These are phyloP conservation scores for Pseudocercospora ulei DNA, from an alignment of 2,329 filamentous ascomycete genomes.

Conservation along the genomic window DNA sequence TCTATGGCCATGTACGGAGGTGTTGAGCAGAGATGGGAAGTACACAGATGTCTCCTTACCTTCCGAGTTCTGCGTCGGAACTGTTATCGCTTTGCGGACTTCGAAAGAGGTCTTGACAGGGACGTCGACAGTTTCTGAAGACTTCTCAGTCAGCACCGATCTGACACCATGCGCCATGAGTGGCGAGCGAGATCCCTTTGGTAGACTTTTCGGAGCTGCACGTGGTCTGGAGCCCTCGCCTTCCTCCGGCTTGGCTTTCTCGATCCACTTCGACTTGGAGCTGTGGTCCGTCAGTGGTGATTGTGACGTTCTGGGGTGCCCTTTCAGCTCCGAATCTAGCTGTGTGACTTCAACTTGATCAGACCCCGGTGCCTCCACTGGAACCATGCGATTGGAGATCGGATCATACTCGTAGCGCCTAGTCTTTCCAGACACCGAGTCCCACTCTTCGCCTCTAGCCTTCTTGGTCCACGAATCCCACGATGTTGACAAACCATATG, in stretches of 20 bases:
- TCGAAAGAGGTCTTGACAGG: constrained; percentile 18
- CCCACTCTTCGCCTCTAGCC: constrained; percentile 29
- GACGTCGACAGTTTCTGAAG: constrained; percentile 13
- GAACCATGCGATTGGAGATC: constrained; percentile 34
- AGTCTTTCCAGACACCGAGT: constrained; percentile 28
- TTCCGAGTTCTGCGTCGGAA: constrained; percentile 18
- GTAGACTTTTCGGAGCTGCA: constrained; percentile 12
- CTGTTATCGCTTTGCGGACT: constrained; percentile 16
- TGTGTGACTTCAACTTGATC: constrained; percentile 12
- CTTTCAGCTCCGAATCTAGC: constrained; percentile 15
- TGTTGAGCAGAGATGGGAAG: constrained; percentile 27
- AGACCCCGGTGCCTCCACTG: constrained; percentile 16
- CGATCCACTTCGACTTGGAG: constrained; percentile 15
- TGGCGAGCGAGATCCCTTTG: constrained; percentile 11
- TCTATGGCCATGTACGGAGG: constrained; percentile 14
- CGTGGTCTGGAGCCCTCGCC: constrained; percentile 13
- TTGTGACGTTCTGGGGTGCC: constrained; percentile 10
- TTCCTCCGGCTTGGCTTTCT: constrained; percentile 11
- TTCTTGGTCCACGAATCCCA: constrained; percentile 32
- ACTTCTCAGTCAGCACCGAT: constrained; percentile 8
- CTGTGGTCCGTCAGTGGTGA: constrained; percentile 16
- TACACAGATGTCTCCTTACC: constrained; percentile 20
- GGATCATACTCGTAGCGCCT: constrained; percentile 34
- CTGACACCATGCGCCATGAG: constrained; percentile 17
- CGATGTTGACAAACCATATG: constrained; percentile 26